Evolutionary conservation across 2,329 filamentous ascomycete genomes (phyloP), one percentile per base, ranked within the genome.

Genomic region (Proliferodiscus dingleyae): DNA sequence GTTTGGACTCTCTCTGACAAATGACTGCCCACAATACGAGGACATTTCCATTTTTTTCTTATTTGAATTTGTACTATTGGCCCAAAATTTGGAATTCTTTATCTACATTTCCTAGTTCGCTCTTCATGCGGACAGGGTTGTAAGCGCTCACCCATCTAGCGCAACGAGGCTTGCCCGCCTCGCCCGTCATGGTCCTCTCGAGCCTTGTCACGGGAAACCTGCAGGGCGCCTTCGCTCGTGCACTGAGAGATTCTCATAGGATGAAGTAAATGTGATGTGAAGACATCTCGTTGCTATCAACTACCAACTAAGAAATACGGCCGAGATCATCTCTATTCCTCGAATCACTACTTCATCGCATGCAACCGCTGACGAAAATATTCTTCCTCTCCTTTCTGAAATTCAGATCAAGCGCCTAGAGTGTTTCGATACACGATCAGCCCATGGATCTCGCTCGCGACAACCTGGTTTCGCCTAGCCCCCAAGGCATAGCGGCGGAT

Each of bases 391-490:
- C 22, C 22, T 32, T 16, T 28, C 26, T 13, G 19, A 26, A 41
- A n/a, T 6, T 28, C 15, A 16, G 23, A 29, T 13, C 22, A 18
- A 16, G 18, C 28, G n/a, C 16, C 16, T 15, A 36, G 19, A 30
- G n/a, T 29, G 21, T 16, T 11, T 24, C n/a, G 21, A 34, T 24
- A 40, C 21, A 26, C 19, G 19, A 37, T 45, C 22, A 19, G n/a
- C 36, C 21, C 26, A 29, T 28, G 18, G 23, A 19, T 49, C 23
- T 22, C 5, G 26, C 32, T 45, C 37, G 18, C 46, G 32, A 26
- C 47, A 43, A 41, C 44, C 44, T 47, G 41, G 30, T 45, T 50
- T 26, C 19, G 4, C 10, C 26, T 26, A 38, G 28, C 32, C 34
- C 34, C 19, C 2, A 23, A 15, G 2, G 19, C 34, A 37, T 38